Conservation (phyloP, 169 alveolate species). For the Babesia divergens region DNA sequence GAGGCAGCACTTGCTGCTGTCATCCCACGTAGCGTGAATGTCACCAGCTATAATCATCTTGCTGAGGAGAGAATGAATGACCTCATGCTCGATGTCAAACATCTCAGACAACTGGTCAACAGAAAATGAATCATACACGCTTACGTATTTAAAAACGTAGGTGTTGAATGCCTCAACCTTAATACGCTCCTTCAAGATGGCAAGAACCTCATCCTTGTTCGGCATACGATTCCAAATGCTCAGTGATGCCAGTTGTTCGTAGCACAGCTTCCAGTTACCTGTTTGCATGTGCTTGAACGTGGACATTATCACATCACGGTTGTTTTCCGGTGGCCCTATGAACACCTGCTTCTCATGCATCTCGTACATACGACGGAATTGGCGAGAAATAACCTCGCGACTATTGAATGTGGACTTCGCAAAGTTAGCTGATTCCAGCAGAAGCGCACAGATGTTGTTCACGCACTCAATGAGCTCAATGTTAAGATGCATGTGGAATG, state of each 20-base stretch:
- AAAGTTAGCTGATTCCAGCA: slow-evolving; percentile 88
- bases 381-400: slow-evolving; percentile 78
- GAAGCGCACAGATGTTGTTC: slow-evolving; percentile 90
- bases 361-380: slow-evolving; percentile 90
- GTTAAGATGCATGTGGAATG: slow-evolving; percentile 96
- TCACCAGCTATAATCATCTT: slow-evolving; percentile 88
- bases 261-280: slow-evolving; percentile 92
- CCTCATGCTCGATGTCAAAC: slow-evolving; percentile 79
- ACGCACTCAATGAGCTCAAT: slow-evolving; percentile 91
- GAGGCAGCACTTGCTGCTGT: slow-evolving; percentile 82
- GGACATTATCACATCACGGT: slow-evolving; percentile 87
- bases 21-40: slow-evolving; percentile 89
- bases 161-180: slow-evolving; percentile 92
- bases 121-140: slow-evolving; percentile 83
- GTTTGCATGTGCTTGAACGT: slow-evolving; percentile 89
- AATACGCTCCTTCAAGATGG: slow-evolving; percentile 79
- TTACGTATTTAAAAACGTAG: slow-evolving; percentile 83
- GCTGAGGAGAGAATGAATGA: slow-evolving; percentile 84
- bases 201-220: slow-evolving; percentile 82
- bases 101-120: slow-evolving; percentile 80
- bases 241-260: slow-evolving; percentile 77
- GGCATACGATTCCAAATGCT: slow-evolving; percentile 83
- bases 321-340: slow-evolving; percentile 94
- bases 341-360: slow-evolving; percentile 89
- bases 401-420: slow-evolving; percentile 76